Conservation (phyloP, 768 basidiomycete genomes). For the Suillus subluteus region DNA sequence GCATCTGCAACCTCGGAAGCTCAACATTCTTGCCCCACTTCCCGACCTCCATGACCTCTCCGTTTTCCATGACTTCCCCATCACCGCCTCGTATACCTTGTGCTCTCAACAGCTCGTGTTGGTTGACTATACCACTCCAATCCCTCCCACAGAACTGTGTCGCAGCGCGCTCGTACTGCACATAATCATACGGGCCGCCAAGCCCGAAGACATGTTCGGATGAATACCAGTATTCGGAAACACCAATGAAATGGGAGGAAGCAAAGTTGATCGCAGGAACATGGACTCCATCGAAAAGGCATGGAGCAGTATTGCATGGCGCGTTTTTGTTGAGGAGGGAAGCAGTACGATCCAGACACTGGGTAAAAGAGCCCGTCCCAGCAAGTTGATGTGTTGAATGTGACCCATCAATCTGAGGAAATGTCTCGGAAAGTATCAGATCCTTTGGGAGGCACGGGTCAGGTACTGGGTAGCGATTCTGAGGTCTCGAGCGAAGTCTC, state of each 20-base stretch:
- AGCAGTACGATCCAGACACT: slow-evolving; percentile 73
- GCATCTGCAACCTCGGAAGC: slow-evolving; percentile 87
- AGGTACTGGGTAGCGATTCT: slow-evolving; percentile 47
- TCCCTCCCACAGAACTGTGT: slow-evolving; percentile 78
- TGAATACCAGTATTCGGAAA: slow-evolving; percentile 99
- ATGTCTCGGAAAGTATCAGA: slow-evolving; percentile 62
- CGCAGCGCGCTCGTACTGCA: slow-evolving; percentile 94
- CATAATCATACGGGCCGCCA: slow-evolving; percentile 94
- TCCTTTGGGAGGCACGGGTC: slow-evolving; percentile 93
- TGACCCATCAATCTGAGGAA: slow-evolving; percentile 45
- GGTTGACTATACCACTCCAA: slow-evolving; percentile 75
- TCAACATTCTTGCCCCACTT: slow-evolving; percentile 80
- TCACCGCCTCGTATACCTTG: slow-evolving; percentile 58
- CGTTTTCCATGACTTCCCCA: slow-evolving; percentile 64
- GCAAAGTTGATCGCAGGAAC: slow-evolving; percentile 95
- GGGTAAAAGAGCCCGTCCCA: slow-evolving; percentile 90
- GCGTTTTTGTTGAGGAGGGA: slow-evolving; percentile 83
- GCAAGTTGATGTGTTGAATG: slow-evolving; percentile 63
- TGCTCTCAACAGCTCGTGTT: slow-evolving; percentile 60
- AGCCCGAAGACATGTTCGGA: slow-evolving; percentile 96
- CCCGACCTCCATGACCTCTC: slow-evolving; percentile 63
- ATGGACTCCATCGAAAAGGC: slow-evolving; percentile 92
- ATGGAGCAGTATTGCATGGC: slow-evolving; percentile 83
- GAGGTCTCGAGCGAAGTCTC: slow-evolving; percentile 19
- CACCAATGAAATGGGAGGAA: slow-evolving; percentile 92